Base-by-base conservation (phyloP, 306 rosid genomes). In the Herpetospermum pedunculosum region DNA sequence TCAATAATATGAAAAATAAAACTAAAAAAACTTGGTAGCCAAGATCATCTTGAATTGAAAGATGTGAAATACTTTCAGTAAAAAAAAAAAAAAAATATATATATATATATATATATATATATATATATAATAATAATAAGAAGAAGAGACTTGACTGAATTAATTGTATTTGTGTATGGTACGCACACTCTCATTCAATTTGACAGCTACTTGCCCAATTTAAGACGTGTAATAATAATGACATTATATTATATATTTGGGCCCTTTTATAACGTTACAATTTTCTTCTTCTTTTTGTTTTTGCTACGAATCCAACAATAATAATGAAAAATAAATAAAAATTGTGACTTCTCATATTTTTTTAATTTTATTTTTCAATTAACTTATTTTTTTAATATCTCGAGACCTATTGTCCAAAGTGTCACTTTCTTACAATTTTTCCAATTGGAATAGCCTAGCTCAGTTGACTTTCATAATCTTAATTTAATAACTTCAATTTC, bases 111-210 rank as follows among this genome's bases (percentile, higher is more conserved):
- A n/a, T n/a, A n/a, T n/a, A n/a, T n/a, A n/a, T n/a, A n/a, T n/a
- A n/a, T n/a, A n/a, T n/a, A n/a, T n/a, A n/a, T n/a, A n/a, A n/a
- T n/a, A n/a, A n/a, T n/a, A n/a, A n/a, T n/a, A n/a, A n/a, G n/a
- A n/a, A n/a, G n/a, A n/a, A n/a, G n/a, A n/a, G n/a, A n/a, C n/a
- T 30, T 30, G 69, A 62, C 69, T 34, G 40, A 16, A 62, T 62
- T 62, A 62, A 62, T 62, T 62, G 69, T 62, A 62, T 34, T 62
- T 34, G 7, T 62, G 68, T 59, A 15, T 62, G 69, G 25, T 28
- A 53, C 2, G n/a, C 44, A 60, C 25, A 34, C 19, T 16, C 41
- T 34, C 68, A 32, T 60, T 60, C 6, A 60, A 29, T 60, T 60
- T 62, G 69, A 34, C 13, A 32, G n/a, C 44, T 4, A 34, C 69